phyloP scores from a whole-genome alignment of 2,329 filamentous ascomycete genomes.

The Huntiella moniliformis region DNA sequence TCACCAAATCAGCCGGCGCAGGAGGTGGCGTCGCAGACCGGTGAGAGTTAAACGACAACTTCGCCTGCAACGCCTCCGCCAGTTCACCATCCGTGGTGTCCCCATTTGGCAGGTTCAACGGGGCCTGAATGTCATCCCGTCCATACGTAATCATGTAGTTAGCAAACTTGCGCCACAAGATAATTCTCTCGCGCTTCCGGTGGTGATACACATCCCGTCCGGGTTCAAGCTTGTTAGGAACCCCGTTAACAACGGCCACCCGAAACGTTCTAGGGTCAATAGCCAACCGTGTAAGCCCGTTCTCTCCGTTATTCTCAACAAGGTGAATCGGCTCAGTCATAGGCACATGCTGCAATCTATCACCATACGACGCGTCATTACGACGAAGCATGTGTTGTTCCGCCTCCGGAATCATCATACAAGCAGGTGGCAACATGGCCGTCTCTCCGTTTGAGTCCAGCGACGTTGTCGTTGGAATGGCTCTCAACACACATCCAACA shows the following conservation, averaged over 20 bases:
- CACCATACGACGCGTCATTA: slow-evolving; percentile 33
- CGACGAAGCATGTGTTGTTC: slow-evolving; percentile 50
- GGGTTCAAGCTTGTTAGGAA: slow-evolving; percentile 39
- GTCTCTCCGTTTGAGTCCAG: slow-evolving; percentile 21
- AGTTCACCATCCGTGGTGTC: slow-evolving; percentile 9
- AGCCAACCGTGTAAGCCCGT: slow-evolving; percentile 43
- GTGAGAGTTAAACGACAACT: slow-evolving; percentile 5
- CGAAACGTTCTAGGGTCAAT: slow-evolving; percentile 45
- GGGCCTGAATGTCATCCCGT: slow-evolving; percentile 40
- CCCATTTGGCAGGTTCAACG: slow-evolving; percentile 12
- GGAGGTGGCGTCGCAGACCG: slow-evolving; percentile 15
- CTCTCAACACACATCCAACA: slow-evolving; percentile 49
- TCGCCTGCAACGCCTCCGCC: slow-evolving; percentile 3
- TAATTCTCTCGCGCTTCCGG: slow-evolving; percentile 45
- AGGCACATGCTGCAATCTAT: slow-evolving; percentile 43
- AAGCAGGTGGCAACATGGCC: slow-evolving; percentile 45
- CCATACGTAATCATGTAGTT: slow-evolving; percentile 60
- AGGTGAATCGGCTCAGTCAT: slow-evolving; percentile 48
- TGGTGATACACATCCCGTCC: slow-evolving; percentile 48
- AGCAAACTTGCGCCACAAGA: slow-evolving; percentile 55
- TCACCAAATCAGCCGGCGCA: slow-evolving; percentile 39
- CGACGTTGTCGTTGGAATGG: slow-evolving; percentile 28
- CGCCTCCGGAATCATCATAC: slow-evolving; percentile 51
- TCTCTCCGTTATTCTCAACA: slow-evolving; percentile 50
- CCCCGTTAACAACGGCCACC: slow-evolving; percentile 35